Conservation (phyloP, 805 yeast genomes). For the Candida schatavii region DNA sequence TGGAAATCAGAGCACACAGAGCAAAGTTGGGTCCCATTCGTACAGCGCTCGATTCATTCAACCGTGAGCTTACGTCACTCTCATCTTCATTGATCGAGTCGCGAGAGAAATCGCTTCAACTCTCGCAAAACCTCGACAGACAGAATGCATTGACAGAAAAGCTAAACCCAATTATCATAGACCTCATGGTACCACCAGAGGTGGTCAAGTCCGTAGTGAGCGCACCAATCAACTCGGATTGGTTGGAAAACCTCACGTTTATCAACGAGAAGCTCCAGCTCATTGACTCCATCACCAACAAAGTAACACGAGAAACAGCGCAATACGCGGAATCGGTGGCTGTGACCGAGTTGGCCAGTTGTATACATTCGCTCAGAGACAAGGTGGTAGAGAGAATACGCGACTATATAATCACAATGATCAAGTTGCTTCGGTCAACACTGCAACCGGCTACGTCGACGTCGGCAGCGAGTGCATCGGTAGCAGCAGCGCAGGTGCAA, state of each 20-base stretch:
- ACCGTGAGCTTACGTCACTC: conserved; percentile 41
- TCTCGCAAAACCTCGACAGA: conserved; percentile 24
- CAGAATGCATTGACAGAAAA: conserved; percentile 33
- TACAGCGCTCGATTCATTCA: conserved; percentile 53
- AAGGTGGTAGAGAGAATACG: conserved; percentile 76
- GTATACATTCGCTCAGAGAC: conserved; percentile 49
- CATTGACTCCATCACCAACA: conserved; percentile 25
- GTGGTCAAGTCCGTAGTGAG: conserved; percentile 55
- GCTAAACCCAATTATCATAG: conserved; percentile 74
- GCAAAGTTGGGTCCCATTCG: conserved; percentile 49
- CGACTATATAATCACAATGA: conserved; percentile 60
- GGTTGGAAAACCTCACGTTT: conserved; percentile 67
- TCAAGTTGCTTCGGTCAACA: conserved; percentile 60
- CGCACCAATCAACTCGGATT: conserved; percentile 54
- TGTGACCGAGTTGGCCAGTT: conserved; percentile 27
- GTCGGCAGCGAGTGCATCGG: too few species aligned
- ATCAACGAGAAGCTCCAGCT: conserved; percentile 57
- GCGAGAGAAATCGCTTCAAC: conserved; percentile 31
- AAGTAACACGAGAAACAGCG: conserved; percentile 1
- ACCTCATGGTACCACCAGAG: conserved; percentile 72
- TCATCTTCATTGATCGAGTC: conserved; percentile 31
- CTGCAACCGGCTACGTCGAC: conserved; percentile 50
- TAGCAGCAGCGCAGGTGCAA: neutral
- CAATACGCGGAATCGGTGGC: conserved; percentile 23
- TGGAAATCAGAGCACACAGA: conserved; percentile 26